Conservation (phyloP, 768 basidiomycete genomes). For the Rhizopogon vinicolor region DNA sequence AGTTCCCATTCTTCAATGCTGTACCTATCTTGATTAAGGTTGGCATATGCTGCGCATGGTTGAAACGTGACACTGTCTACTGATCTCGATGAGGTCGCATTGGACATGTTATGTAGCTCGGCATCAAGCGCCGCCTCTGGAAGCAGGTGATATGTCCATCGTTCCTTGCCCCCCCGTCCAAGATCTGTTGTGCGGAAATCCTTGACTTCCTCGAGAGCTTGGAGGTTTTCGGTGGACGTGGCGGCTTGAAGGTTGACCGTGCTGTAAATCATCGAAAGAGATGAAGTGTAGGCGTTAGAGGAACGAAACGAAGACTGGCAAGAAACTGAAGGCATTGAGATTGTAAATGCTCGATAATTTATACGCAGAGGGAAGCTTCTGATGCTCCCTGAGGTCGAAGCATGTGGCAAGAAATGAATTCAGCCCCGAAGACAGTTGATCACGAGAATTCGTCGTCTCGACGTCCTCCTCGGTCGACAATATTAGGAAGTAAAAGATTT, state of each 20-base stretch:
- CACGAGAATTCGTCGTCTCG: constrained; percentile 8
- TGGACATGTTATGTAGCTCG: constrained; percentile 35
- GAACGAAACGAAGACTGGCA: background rate
- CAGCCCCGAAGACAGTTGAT: constrained; percentile 3
- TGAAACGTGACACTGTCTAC: constrained; percentile 41
- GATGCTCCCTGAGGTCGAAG: constrained; percentile 10
- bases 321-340: background rate
- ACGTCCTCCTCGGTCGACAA: constrained; percentile 14
- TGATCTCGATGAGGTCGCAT: constrained; percentile 26
- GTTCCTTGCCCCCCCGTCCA: constrained; percentile 44
- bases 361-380: constrained; percentile 1
- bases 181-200: constrained; percentile 50
- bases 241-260: constrained; percentile 42
- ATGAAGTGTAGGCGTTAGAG: background rate
- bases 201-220: constrained; percentile 49
- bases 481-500: constrained; percentile 15
- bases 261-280: constrained; percentile 20
- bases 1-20: constrained; percentile 37
- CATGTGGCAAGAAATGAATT: constrained; percentile 13
- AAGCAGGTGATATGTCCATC: constrained; percentile 51
- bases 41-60: constrained; percentile 32
- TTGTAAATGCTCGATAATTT: background rate
- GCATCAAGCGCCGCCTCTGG: constrained; percentile 33
- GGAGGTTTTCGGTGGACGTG: constrained; percentile 41
- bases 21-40: constrained; percentile 38